phyloP scores from a whole-genome alignment of 257 asterid genomes.

The Plantago elongata region DNA sequence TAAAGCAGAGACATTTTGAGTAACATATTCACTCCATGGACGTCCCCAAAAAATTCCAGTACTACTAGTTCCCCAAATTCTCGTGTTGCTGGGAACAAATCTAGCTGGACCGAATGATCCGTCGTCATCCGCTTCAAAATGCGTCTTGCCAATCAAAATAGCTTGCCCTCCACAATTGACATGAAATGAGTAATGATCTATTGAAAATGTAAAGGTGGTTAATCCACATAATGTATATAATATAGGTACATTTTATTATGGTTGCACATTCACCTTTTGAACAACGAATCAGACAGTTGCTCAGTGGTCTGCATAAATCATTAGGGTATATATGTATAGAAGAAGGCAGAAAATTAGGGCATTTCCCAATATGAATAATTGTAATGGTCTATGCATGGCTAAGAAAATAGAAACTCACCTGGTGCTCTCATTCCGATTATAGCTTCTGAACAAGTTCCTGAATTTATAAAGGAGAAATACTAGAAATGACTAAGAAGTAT shows the following conservation, averaged over 20 bases:
- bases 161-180: conserved; percentile 44
- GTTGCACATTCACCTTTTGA: conserved; percentile 24
- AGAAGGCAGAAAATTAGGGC: too few relatives aligned
- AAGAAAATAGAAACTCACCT: conserved; percentile 25
- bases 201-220: conserved; percentile 1
- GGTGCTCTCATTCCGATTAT: conserved; percentile 15
- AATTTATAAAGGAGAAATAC: not conserved
- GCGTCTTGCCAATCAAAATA: conserved; percentile 21
- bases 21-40: conserved; percentile 12
- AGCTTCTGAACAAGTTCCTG: conserved; percentile 49
- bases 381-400: not conserved
- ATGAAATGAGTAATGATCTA: conserved; percentile 36
- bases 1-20: conserved; percentile 33
- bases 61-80: conserved; percentile 44
- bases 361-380: too few relatives aligned
- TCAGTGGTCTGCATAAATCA: conserved; percentile 21
- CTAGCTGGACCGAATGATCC: conserved; percentile 30
- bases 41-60: conserved; percentile 37
- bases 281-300: conserved; percentile 30
- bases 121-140: conserved; percentile 34
- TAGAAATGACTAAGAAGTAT: not conserved
- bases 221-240: not conserved
- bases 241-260: not conserved
- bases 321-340: not conserved
- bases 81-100: conserved; percentile 15